phyloP scores from a whole-genome alignment of 805 yeast species.

The Candida argentea region DNA sequence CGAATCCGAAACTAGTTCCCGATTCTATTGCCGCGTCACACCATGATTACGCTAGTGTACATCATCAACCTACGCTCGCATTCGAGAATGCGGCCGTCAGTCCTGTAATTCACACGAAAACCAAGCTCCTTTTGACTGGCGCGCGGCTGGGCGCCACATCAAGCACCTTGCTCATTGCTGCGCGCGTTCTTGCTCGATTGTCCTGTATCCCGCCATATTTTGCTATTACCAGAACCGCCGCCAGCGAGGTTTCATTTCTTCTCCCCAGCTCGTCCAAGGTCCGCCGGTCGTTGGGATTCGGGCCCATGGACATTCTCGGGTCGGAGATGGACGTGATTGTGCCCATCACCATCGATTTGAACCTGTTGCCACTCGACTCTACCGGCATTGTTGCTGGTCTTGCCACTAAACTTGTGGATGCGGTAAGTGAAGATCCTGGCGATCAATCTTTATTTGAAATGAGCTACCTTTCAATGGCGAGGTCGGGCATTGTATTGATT shows the following conservation, averaged over 20 bases:
- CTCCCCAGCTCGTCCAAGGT: slow-evolving; percentile 32
- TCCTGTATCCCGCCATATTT: slow-evolving; percentile 32
- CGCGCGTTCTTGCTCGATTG: slow-evolving; percentile 22
- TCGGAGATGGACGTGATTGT: slow-evolving; percentile 45
- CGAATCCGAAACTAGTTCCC: slow-evolving; percentile 1
- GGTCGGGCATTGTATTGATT: slow-evolving; percentile 49
- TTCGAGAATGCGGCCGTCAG: slow-evolving; percentile 28
- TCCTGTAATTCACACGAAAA: slow-evolving; percentile 33
- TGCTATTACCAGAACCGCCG: slow-evolving; percentile 43
- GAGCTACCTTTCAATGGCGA: slow-evolving; percentile 53
- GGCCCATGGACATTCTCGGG: slow-evolving; percentile 37
- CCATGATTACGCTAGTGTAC: slow-evolving; percentile 10
- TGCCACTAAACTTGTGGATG: slow-evolving; percentile 37
- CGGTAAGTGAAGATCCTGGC: slow-evolving; percentile 2
- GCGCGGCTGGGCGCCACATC: slow-evolving; percentile 42
- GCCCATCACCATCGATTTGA: slow-evolving; percentile 49
- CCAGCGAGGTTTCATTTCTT: slow-evolving; percentile 39
- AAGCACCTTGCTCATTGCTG: slow-evolving; percentile 32
- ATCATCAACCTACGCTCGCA: slow-evolving; percentile 22
- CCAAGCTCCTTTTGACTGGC: slow-evolving; percentile 44
- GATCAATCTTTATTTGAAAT: slow-evolving; percentile 28
- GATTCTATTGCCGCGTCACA: background rate
- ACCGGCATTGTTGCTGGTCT: slow-evolving; percentile 62
- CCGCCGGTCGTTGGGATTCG: slow-evolving; percentile 29
- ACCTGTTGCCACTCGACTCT: slow-evolving; percentile 43